Evolutionary conservation across 2,329 filamentous ascomycete species (phyloP).

Genomic region (Alternaria ethzedia): DNA sequence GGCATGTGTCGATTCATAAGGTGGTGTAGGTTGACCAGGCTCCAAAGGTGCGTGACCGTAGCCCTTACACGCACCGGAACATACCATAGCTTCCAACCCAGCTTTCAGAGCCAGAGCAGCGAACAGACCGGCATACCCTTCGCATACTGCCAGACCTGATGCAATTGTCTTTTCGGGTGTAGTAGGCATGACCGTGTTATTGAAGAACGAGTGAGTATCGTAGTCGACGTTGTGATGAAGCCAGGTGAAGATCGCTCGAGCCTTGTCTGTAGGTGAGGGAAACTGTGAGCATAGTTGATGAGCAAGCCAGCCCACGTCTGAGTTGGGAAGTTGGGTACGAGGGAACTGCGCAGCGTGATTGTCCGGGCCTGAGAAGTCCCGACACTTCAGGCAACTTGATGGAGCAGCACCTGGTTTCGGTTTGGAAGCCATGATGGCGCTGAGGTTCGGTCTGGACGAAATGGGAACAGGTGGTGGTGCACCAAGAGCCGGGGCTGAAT

Average conservation of each 20-base stretch:
- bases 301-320: constrained; percentile 74
- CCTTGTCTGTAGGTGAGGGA: constrained; percentile 84
- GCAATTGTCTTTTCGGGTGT: constrained; percentile 76
- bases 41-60: constrained; percentile 71
- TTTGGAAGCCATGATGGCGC: constrained; percentile 58
- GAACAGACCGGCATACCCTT: constrained; percentile 87
- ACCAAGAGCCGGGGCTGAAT: constrained; percentile 16
- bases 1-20: constrained; percentile 72
- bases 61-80: constrained; percentile 85
- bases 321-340: constrained; percentile 71
- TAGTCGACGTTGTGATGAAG: constrained; percentile 92
- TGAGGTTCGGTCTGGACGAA: constrained; percentile 64
- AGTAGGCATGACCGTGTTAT: constrained; percentile 68
- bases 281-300: constrained; percentile 80
- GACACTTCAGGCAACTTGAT: constrained; percentile 73
- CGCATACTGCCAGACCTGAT: constrained; percentile 83
- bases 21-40: constrained; percentile 70
- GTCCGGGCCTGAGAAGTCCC: constrained; percentile 87
- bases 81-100: constrained; percentile 77
- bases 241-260: constrained; percentile 92
- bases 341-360: constrained; percentile 78
- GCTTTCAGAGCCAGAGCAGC: constrained; percentile 77
- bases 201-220: constrained; percentile 80
- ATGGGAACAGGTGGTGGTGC: constrained; percentile 60
- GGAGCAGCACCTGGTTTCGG: constrained; percentile 36